Evolutionary conservation across 2,329 filamentous ascomycete species (phyloP), one percentile per base, ranked within the genome.

Genomic region (Pseudocercospora vitis): DNA sequence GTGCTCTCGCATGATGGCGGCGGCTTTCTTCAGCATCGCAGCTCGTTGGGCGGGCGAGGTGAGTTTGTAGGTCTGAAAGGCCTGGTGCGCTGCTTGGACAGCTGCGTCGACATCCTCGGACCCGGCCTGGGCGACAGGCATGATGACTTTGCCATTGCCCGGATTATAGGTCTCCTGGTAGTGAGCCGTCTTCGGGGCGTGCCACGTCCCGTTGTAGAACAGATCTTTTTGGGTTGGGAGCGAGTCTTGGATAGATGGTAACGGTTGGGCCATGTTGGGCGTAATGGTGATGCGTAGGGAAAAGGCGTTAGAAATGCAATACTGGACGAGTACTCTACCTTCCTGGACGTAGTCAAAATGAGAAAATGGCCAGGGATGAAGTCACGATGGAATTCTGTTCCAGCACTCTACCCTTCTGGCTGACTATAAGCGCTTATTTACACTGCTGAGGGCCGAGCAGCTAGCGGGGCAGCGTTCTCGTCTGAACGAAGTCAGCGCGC

Each of bases 21-120:
- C 62, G 16, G 55, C 57, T 49, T 82, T 83, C 66, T 81, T 78
- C 60, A 84, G 73, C 24, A 54, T 33, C 12, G 50, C 40, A 11
- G 57, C 55, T 50, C 62, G n/a, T 42, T 61, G 49, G 3, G 47
- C 19, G 14, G 55, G 55, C 8, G 61, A 55, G 7, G 45, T 55
- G n/a, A 52, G 18, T 28, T 32, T 52, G 40, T 50, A 63, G 12
- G 50, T 48, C 6, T 50, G 44, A 39, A 63, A 66, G 12, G 64
- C 64, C 11, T 52, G 33, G 14, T 65, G 50, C 6, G 63, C 62
- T 24, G 62, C 58, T 48, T 61, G 31, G 16, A 66, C 45, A n/a
- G 64, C 64, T 7, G 60, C 56, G n/a, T 55, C 48, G 19, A 60
- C 58, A 52, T 65, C 62, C 18, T 60, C 52, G 21, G 42, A 54